Conservation (phyloP, 169 alveolate species). For the Eimeria tenella region DNA sequence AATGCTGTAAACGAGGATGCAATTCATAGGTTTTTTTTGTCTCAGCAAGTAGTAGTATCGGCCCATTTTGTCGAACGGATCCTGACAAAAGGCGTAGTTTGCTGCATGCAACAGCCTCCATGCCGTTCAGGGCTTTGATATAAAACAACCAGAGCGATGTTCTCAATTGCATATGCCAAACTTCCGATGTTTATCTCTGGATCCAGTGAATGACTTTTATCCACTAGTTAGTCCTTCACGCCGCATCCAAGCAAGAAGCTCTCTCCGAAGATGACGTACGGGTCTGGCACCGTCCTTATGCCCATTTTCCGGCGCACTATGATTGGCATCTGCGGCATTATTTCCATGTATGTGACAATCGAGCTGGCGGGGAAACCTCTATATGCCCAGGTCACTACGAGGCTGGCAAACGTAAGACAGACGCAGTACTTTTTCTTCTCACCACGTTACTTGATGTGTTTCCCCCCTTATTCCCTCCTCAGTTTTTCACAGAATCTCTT, state of each 20-base stretch:
- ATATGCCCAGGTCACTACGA: conserved; percentile 55
- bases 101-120: conserved; percentile 19
- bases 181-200: too few species aligned
- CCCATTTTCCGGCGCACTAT: conserved; percentile 72
- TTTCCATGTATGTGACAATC: conserved; percentile 44
- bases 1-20: too few species aligned
- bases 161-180: too few species aligned
- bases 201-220: too few species aligned
- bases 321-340: conserved; percentile 44
- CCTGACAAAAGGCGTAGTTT: background rate
- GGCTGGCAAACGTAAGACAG: conserved; percentile 29
- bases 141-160: too few species aligned
- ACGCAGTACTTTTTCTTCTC: background rate
- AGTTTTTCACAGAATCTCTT: too few species aligned
- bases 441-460: too few species aligned
- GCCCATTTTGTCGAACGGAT: too few species aligned
- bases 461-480: background rate
- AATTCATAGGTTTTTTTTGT: too few species aligned
- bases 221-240: too few species aligned
- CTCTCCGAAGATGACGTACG: conserved; percentile 55
- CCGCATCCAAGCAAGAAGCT: too few species aligned
- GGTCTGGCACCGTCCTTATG: conserved; percentile 69
- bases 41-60: too few species aligned
- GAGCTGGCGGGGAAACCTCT: conserved; percentile 70
- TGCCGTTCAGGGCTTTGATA: background rate